Evolutionary conservation across 345 rosid genomes (phyloP), one percentile per base, ranked within the genome.

Genomic region (Dipteronia sinensis): DNA sequence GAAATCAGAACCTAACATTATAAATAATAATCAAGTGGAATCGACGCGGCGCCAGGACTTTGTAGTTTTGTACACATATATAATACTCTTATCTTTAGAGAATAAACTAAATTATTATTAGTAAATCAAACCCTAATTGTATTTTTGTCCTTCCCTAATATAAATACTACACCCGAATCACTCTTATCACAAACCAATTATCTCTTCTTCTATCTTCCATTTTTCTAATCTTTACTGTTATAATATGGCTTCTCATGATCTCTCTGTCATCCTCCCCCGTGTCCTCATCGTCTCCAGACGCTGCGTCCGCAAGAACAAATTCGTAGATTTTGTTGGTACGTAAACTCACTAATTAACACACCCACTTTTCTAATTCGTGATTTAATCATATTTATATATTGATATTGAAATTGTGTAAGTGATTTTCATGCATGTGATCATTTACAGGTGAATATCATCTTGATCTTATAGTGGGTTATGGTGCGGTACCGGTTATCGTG

Each of bases 271-370:
- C 81, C 97, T 92, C 69, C 97, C 98, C 40, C 92, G 98, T 4
- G 97, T 92, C 55, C 90, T 94, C 59, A 88, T 94, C 61, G 98
- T 94, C 83, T 94, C 98, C 58, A 79, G 98, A 65, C 95, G 97
- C 56, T 85, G 85, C 27, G 88, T 94, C 79, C 93, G 97, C 83
- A 92, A 91, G 85, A 94, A 94, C 81, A 94, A 94, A 74, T 92
- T 91, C 69, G 98, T 92, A 10, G 96, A 94, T 87, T 92, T 94
- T 40, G 98, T 94, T 13, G 95, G 98, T 94, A 84, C 46, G 82
- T 9, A 42, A 2, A 42, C 31, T 10, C 11, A 1, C 63, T 40
- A 8, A 42, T 42, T 42, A 7, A 2, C 64, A 19, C 64, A 59
- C 64, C 27, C 64, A 53, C 25, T 40, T 67, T 67, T 66, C 47